Conservation (phyloP, 2,329 filamentous ascomycete species). For the Trichoderma koningiopsis region DNA sequence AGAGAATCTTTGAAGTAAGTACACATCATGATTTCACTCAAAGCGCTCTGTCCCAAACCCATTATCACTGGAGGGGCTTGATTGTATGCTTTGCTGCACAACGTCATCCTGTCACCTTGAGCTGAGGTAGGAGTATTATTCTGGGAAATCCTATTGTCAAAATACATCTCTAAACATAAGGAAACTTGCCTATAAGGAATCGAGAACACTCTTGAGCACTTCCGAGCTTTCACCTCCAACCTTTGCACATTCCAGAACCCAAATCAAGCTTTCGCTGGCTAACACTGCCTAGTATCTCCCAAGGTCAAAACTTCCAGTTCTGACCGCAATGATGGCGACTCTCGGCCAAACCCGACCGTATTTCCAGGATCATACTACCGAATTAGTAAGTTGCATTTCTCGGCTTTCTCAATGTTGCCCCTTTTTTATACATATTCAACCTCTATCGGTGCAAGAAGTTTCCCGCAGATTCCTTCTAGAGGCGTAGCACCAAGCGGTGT, state of each 20-base stretch:
- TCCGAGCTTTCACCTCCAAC: background rate
- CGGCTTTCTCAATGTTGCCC: background rate
- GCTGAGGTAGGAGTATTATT: background rate
- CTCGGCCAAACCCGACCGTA: conserved; percentile 35
- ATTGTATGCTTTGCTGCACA: background rate
- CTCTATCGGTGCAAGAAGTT: background rate
- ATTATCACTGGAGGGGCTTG: background rate
- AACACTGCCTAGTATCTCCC: background rate
- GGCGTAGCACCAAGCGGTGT: conserved; percentile 17
- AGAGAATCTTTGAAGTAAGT: background rate
- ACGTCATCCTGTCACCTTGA: background rate
- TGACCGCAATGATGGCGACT: conserved; percentile 37
- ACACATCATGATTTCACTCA: background rate
- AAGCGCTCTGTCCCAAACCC: too few species aligned
- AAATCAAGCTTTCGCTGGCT: background rate
- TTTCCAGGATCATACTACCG: conserved; percentile 36
- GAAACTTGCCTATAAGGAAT: background rate
- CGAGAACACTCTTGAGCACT: background rate
- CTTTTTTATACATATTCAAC: background rate
- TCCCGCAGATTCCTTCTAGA: background rate
- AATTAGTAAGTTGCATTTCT: conserved; percentile 34
- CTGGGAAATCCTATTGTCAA: background rate
- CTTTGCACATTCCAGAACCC: background rate
- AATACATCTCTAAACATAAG: background rate
- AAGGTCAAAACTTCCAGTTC: conserved; percentile 24